These are phyloP conservation scores for Sungouiozyma intestinalis DNA, from an alignment of 805 yeast genomes.

Conservation along the genomic window DNA sequence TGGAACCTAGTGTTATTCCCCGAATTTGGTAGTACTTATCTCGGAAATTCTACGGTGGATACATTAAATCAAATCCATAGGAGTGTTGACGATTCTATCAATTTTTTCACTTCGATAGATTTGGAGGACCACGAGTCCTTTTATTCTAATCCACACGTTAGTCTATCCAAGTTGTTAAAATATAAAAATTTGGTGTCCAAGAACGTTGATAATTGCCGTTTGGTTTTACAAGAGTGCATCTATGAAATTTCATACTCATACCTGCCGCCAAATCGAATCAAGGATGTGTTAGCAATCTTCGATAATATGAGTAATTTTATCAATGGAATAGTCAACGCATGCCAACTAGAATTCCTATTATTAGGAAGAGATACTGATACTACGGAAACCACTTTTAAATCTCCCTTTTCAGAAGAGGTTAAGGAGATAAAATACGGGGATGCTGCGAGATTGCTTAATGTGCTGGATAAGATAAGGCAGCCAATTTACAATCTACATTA, in stretches of 20 bases:
- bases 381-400: slow-evolving; percentile 2
- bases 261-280: slow-evolving; percentile 34
- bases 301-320: slow-evolving; percentile 27
- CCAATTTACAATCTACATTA: slow-evolving; percentile 30
- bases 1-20: slow-evolving; percentile 38
- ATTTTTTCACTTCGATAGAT: slow-evolving; percentile 30
- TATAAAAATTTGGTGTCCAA: slow-evolving; percentile 27
- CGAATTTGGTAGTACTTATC: slow-evolving; percentile 40
- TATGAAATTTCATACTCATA: slow-evolving; percentile 41
- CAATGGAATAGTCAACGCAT: slow-evolving; percentile 38
- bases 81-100: slow-evolving; percentile 31
- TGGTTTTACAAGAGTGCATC: slow-evolving; percentile 36
- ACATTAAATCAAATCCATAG: slow-evolving; percentile 32
- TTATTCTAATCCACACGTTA: slow-evolving; percentile 16
- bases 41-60: slow-evolving; percentile 35
- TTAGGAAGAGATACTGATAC: slow-evolving; percentile 20
- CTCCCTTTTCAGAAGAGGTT: slow-evolving; percentile 11
- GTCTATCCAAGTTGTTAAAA: slow-evolving; percentile 28
- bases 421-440: slow-evolving; percentile 32
- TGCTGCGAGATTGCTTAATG: slow-evolving; percentile 22
- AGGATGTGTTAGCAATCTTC: slow-evolving; percentile 27
- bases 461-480: slow-evolving; percentile 23
- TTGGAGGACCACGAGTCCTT: slow-evolving; percentile 5
- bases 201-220: slow-evolving; percentile 28
- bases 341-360: slow-evolving; percentile 35